A percentile compares a stretch with the other conserved stretches of the same genome.
Conservation (phyloP, 2,329 filamentous ascomycete species). For the Boeremia lycopersici region DNA sequence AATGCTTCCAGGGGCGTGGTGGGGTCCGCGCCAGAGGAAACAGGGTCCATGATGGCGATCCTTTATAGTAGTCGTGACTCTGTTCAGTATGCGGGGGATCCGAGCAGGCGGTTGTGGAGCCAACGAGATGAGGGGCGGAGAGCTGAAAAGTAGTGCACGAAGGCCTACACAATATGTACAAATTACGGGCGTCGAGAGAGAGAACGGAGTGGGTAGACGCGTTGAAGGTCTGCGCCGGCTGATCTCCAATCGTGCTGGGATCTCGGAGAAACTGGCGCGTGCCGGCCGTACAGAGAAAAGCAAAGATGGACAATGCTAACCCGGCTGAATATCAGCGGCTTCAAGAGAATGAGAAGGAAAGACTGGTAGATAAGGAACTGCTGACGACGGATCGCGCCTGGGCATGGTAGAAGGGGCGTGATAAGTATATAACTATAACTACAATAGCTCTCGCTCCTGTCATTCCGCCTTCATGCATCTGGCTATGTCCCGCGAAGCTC, state of each 20-base stretch:
- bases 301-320: conserved; percentile 13
- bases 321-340: background rate
- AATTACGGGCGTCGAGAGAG: conserved; percentile 20
- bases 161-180: conserved; percentile 6
- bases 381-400: conserved; percentile 5
- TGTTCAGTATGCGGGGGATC: background rate
- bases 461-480: conserved; percentile 9
- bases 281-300: conserved; percentile 27
- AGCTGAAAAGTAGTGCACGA: background rate
- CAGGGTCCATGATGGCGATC: conserved; percentile 36
- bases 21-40: conserved; percentile 32
- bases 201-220: conserved; percentile 28
- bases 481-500: conserved; percentile 19
- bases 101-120: background rate
- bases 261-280: conserved; percentile 26
- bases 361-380: background rate
- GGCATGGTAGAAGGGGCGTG: conserved; percentile 18
- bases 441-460: conserved; percentile 12
- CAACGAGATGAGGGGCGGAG: background rate
- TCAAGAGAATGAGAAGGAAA: no score
- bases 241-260: conserved; percentile 32
- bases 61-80: background rate
- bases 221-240: conserved; percentile 20
- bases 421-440: conserved; percentile 23
- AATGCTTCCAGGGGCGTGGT: conserved; percentile 43